Percentiles rank a stretch among this genome's conserved stretches.
Evolutionary conservation across 2,329 filamentous ascomycete genomes (phyloP).

Genomic region (Cladophialophora yegresii): DNA sequence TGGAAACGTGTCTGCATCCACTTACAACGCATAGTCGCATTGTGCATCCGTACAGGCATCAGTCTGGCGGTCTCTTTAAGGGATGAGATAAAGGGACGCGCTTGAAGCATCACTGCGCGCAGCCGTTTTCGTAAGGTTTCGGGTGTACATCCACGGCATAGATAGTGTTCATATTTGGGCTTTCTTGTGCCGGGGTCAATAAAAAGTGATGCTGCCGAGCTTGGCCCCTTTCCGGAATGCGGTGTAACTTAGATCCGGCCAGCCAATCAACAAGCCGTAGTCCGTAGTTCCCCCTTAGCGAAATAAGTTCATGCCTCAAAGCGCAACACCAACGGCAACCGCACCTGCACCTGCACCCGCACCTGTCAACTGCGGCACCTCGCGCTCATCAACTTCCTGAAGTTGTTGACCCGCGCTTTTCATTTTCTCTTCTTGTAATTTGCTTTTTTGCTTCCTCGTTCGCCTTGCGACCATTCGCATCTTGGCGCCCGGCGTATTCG

Average conservation of each 20-base stretch:
- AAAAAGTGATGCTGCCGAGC: slow-evolving; percentile 13
- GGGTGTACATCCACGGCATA: slow-evolving; percentile 15
- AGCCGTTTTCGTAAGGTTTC: slow-evolving; percentile 5
- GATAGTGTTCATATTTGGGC: slow-evolving; percentile 15
- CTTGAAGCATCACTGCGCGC: not conserved
- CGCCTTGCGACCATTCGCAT: slow-evolving; percentile 19
- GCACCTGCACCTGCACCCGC: slow-evolving; percentile 6
- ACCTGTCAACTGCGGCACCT: slow-evolving; percentile 12
- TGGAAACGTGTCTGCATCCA: slow-evolving; percentile 94
- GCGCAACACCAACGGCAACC: not conserved
- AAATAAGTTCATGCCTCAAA: slow-evolving; percentile 16
- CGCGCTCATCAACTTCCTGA: slow-evolving; percentile 11
- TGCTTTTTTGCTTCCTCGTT: slow-evolving; percentile 17
- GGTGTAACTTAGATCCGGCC: slow-evolving; percentile 10
- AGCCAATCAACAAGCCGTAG: slow-evolving; percentile 20
- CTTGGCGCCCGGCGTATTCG: slow-evolving; percentile 29
- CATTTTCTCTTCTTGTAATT: slow-evolving; percentile 13
- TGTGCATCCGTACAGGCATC: not conserved
- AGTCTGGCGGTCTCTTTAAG: not conserved
- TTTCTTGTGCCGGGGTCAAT: slow-evolving; percentile 15
- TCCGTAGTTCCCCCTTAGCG: slow-evolving; percentile 1
- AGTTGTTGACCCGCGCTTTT: slow-evolving; percentile 8
- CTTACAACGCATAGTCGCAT: slow-evolving; percentile 81
- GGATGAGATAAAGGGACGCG: not conserved
- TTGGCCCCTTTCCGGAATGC: slow-evolving; percentile 5